These are phyloP conservation scores for Aphanomyces invadans DNA, from an alignment of 352 stramenopile species.

Conservation along the genomic window DNA sequence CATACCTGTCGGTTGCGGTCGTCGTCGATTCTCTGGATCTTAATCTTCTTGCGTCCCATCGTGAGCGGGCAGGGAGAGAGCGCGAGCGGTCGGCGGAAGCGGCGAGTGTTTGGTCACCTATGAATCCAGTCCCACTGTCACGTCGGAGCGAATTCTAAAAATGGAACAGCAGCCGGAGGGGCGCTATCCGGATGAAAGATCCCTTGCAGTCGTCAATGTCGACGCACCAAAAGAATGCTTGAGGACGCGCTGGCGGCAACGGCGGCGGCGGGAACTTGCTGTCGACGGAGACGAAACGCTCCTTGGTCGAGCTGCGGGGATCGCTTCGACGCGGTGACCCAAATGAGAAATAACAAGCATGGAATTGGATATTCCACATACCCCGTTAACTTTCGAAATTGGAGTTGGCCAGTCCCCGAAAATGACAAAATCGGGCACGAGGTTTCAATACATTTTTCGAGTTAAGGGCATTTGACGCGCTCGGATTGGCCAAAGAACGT, in stretches of 20 bases:
- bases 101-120: constrained; percentile 6
- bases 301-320: too few species aligned
- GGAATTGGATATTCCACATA: not conserved
- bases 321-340: not conserved
- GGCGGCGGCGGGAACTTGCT: not conserved
- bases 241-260: too few species aligned
- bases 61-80: too few species aligned
- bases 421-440: constrained; percentile 1
- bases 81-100: not conserved
- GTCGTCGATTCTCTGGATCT: constrained; percentile 82
- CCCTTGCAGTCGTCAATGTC: not conserved
- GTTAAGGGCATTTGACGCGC: not conserved
- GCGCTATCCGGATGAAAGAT: constrained; percentile 18
- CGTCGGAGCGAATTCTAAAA: constrained; percentile 13
- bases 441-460: not conserved
- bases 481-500: not conserved
- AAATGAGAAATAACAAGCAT: constrained; percentile 11
- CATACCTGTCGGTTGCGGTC: constrained; percentile 73
- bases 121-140: constrained; percentile 10
- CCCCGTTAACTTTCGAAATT: constrained; percentile 16
- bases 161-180: not conserved
- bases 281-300: not conserved
- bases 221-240: too few species aligned
- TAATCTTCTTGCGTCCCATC: constrained; percentile 85
- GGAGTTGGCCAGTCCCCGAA: not conserved